phyloP scores from a whole-genome alignment of 768 basidiomycete species.

The Leccinum longicurvipes region DNA sequence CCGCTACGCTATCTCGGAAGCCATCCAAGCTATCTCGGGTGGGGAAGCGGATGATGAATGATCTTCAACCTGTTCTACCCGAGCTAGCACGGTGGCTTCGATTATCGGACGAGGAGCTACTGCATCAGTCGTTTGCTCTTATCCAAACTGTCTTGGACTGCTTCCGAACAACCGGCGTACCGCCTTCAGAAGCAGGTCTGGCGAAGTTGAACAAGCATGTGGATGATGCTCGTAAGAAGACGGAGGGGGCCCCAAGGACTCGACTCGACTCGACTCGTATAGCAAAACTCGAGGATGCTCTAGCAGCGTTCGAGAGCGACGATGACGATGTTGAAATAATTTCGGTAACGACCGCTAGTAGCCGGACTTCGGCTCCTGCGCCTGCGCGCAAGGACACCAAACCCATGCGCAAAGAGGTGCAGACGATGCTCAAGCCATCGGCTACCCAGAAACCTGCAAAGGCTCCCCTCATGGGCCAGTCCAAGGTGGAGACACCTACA shows the following conservation, averaged over 20 bases:
- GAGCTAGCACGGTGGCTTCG: constrained; percentile 87
- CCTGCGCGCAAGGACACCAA: constrained; percentile 12
- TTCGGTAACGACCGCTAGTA: constrained; percentile 31
- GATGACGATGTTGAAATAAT: constrained; percentile 57
- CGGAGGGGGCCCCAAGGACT: constrained; percentile 44
- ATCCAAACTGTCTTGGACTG: constrained; percentile 75
- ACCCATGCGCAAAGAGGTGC: constrained; percentile 17
- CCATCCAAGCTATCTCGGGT: constrained; percentile 50
- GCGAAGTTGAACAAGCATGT: constrained; percentile 65
- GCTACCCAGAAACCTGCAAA: constrained; percentile 16
- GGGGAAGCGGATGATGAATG: constrained; percentile 72
- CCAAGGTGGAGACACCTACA: constrained; percentile 36
- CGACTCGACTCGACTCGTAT: constrained; percentile 55
- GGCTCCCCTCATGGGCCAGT: constrained; percentile 17
- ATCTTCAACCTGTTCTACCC: constrained; percentile 73
- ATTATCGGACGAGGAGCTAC: constrained; percentile 86
- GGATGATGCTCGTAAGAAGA: constrained; percentile 53
- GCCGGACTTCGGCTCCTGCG: constrained; percentile 9
- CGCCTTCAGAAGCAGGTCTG: constrained; percentile 55
- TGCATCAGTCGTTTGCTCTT: constrained; percentile 85
- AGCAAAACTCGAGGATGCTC: constrained; percentile 59
- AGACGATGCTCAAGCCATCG: constrained; percentile 17
- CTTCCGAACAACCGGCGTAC: constrained; percentile 60
- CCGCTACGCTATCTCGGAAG: constrained; percentile 24
- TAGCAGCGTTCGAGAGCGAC: constrained; percentile 65